A percentile compares a stretch with the other conserved stretches of the same genome.
phyloP scores from a whole-genome alignment of 306 rosid species.

The peach (Prunus persica) region Prunus_persica_NCBIv2 NC_034009.1:24961501-24962000 shows the following conservation, averaged over 20 bases:
- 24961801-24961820: too few relatives aligned
- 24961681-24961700: constrained; percentile 24
- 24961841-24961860: too few relatives aligned
- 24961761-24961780: too few relatives aligned
- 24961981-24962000: too few relatives aligned
- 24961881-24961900: too few relatives aligned
- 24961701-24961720: constrained; percentile 4
- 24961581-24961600: neutral
- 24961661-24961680: neutral
- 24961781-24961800: too few relatives aligned
- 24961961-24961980: too few relatives aligned
- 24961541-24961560: constrained; percentile 36
- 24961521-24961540: constrained; percentile 32
- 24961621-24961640: constrained; percentile 11
- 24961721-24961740: neutral
- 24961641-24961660: constrained; percentile 15
- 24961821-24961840: too few relatives aligned
- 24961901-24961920: too few relatives aligned
- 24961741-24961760: neutral
- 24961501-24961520: constrained; percentile 46
- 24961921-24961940: too few relatives aligned
- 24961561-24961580: neutral
- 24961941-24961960: too few relatives aligned
- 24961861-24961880: too few relatives aligned
- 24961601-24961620: constrained; percentile 10